Evolutionary conservation across 768 basidiomycete genomes (phyloP), one percentile per base, ranked within the genome.

Genomic region (Phanerochaete carnosa): DNA sequence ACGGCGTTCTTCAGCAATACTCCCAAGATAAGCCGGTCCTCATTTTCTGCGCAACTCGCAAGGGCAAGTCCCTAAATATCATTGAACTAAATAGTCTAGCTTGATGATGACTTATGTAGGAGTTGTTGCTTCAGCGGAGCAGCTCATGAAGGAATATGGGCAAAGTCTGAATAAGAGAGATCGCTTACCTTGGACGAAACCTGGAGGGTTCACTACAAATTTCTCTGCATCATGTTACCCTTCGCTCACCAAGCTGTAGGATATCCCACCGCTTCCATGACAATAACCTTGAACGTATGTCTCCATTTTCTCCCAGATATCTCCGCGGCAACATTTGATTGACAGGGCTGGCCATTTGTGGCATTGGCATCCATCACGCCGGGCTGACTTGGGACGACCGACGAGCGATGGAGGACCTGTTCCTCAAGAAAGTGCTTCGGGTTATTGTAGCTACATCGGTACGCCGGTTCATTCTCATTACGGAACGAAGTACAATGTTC

Each of bases 301-400:
- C 33, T 43, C 19, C 11, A 19, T 19, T 19, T 43, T 43, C 11
- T 43, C 39, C 11, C 16, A 19, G 19, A 43, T 43, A 4, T 19
- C 4, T 26, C 12, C 4, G 11, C 11, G 9, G 22, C 16, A 25
- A 47, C 22, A 52, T 50, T 28, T 28, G 23, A 7, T 54, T 49
- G 59, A 54, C 64, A 88, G 90, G 80, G 30, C 77, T 95, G 32
- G 87, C 86, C n/a, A 70, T 76, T 1, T 73, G 72, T 56, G 97
- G 96, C 1, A 86, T 98, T 51, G 94, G 93, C 12, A 83, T 94
- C 7, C 96, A 99, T 69, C 95, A 98, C 69, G 96, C 95, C 4
- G 96, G 96, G 1, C 73, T 98, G 54, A 81, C 77, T 13, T 69
- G 83, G 45, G 82, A 87, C 26, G 95, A 98, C 68, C 83, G 95